Evolutionary conservation across 208 protist genomes (phyloP), one percentile per base, ranked within the genome.

Genomic region (Porcisia hertigi): DNA sequence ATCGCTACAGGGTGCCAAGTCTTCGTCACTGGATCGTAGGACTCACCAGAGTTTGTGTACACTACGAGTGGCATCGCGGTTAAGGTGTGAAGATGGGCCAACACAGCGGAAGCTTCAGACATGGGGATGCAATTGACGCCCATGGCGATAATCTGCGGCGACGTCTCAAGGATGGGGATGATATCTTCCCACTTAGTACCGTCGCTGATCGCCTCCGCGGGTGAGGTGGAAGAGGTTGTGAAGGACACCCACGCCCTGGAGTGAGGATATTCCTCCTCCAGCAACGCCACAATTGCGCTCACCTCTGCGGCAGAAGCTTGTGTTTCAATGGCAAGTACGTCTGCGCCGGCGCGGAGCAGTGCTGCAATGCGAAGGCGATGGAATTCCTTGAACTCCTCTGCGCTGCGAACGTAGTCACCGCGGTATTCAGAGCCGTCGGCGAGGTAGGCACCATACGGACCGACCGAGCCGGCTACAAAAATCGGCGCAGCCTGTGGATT

Each of bases 251-350:
- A 94, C 5, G 72, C 80, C 2, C 60, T 79, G 8, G 67, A 54
- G 16, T 73, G 47, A 30, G 85, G 82, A 66, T 88, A 84, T 60
- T 95, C 88, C 39, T 76, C 69, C 30, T 88, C 85, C 49, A 94
- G 66, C 54, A 90, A 73, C 30, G 80, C 57, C 11, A 93, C 79
- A 58, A 95, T 69, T 4, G 86, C 81, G 23, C 62, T 71, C 60
- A 89, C 87, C 64, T 92, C 88, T 4, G 74, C 75, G 7, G 71
- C 76, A 5, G 76, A 87, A 18, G 89, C 79, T 69, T 92, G 87
- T 11, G 89, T 94, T 71, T 94, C 85, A 49, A 94, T 65, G 23
- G 87, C 89, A n/a, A 94, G 69, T 58, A 92, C 79, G 53, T 94
- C 89, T 14, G 79, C 87, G 41, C 86, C 87, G 5, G 84, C 83